phyloP scores from a whole-genome alignment of 1,284 basidiomycete genomes.

The Xerocomus amazonicus region DNA sequence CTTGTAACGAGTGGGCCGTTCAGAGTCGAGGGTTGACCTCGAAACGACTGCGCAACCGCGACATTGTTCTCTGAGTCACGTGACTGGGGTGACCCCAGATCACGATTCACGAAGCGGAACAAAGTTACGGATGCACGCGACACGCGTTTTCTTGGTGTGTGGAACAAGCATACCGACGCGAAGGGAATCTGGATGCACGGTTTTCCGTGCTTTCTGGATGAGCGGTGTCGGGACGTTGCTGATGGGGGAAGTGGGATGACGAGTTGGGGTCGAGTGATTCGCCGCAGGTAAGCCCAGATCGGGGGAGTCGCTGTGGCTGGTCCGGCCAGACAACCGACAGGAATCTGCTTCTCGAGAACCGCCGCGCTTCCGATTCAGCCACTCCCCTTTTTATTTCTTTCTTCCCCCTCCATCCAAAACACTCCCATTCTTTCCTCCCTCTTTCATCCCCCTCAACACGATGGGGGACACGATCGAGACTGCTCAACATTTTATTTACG shows the following conservation, averaged over 20 bases:
- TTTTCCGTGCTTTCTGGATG: neutral
- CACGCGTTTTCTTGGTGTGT: neutral
- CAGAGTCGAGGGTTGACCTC: neutral
- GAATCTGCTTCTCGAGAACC: slow-evolving; percentile 30
- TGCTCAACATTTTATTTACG: slow-evolving; percentile 49
- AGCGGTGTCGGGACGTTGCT: neutral
- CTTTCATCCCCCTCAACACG: slow-evolving; percentile 11
- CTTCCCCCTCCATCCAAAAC: slow-evolving; percentile 8
- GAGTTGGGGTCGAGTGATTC: slow-evolving; percentile 24
- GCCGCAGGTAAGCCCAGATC: slow-evolving; percentile 29
- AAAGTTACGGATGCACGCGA: too few relatives aligned
- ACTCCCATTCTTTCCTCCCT: slow-evolving; percentile 1
- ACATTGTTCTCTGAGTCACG: slow-evolving; percentile 10
- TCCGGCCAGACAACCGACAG: slow-evolving; percentile 17
- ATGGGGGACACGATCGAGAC: slow-evolving; percentile 42
- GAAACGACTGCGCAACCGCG: neutral
- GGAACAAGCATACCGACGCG: neutral
- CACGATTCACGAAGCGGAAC: too few relatives aligned
- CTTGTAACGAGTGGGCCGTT: neutral
- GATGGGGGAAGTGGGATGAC: slow-evolving; percentile 16
- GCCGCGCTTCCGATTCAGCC: slow-evolving; percentile 23
- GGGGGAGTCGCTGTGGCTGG: slow-evolving; percentile 29
- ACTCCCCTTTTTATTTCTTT: slow-evolving; percentile 26
- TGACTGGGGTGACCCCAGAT: slow-evolving; percentile 5
- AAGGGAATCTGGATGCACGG: neutral